Evolutionary conservation across 2,329 filamentous ascomycete genomes (phyloP), one percentile per base, ranked within the genome.

Genomic region (Aspergillus latus): DNA sequence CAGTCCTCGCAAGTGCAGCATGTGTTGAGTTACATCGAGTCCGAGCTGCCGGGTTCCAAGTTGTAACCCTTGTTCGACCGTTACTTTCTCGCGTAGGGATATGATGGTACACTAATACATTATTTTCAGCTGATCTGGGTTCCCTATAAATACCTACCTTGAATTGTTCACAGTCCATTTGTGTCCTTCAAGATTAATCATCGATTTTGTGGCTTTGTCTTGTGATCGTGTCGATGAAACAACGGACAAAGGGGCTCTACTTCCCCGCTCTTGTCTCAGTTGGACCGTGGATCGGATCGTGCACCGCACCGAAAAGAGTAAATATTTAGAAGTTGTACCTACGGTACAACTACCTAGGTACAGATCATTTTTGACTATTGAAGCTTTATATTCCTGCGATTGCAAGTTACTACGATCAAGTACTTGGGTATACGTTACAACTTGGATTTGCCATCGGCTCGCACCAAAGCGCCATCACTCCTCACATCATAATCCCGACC

Each of bases 401-500:
- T 37, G 4, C 8, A 13, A 37, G 34, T 13, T 37, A 10, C 9
- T 37, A 11, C 34, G 34, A 32, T 32, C 9, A n/a, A 21, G 34
- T 13, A 13, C 34, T 37, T 37, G 34, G 30, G 9, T 29, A 44
- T 15, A 37, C 13, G 52, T 65, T 59, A 70, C 52, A 70, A 55
- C 58, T 69, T 70, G 34, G 65, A 60, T 55, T 61, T 65, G 13
- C 62, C 72, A n/a, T 72, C 67, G 52, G 74, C 81, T 28, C 78
- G 72, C 15, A 87, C 80, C 59, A 91, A 71, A 0, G 83, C 86
- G 0, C 88, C 88, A 29, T 83, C 76, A 29, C 80, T 46, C 32
- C 69, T 73, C 1, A 89, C 77, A n/a, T 84, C 81, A 69, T 87
- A 96, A 32, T 96, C 84, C 57, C 75, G 79, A 0, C 89, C 91